Base-by-base conservation (phyloP, 306 rosid species). In the Bauhinia variegata region DNA sequence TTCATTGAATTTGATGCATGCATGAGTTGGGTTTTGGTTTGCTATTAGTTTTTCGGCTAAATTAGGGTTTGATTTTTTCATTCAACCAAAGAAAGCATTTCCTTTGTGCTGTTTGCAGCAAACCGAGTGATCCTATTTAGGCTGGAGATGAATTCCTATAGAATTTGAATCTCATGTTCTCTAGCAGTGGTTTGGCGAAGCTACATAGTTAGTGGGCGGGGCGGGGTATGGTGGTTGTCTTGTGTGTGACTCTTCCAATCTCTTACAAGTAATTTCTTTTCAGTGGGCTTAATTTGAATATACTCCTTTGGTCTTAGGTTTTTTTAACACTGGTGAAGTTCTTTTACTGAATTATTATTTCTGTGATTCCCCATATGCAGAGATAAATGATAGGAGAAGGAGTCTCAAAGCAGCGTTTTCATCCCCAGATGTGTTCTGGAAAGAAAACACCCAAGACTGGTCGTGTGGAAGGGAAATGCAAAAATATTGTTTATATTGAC, bases 401-500 rank as follows among this genome's bases (percentile, higher is more conserved):
- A 50, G 65, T 74, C 4, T 54, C 76, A 5, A 49, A 65, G 44
- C 90, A 77, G 56, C 51, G 54, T 63, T 77, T 85, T 80, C 82
- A 68, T 17, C 84, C 79, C 46, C 75, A 61, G 65, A 36, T 68
- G 32, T 84, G 84, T 80, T 79, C 82, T 36, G 81, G 86, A 80
- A 83, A 77, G 74, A 84, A 73, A 51, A 37, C 66, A 9, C 32
- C 52, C 6, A 75, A 47, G 58, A 65, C 73, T 50, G 66, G 80
- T 48, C 57, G 59, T 80, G 82, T 11, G 10, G 81, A 72, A 65
- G 68, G 61, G 68, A 72, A 67, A 63, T 57, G 41, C 4, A 72
- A 75, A 34, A 80, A 90, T 58, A 65, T 80, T 63, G 84, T 79
- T 70, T 17, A 68, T 68, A 88, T 95, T 46, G 97, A 90, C 50